phyloP scores from a whole-genome alignment of 1,284 basidiomycete species.

The Tilletia caries region DNA sequence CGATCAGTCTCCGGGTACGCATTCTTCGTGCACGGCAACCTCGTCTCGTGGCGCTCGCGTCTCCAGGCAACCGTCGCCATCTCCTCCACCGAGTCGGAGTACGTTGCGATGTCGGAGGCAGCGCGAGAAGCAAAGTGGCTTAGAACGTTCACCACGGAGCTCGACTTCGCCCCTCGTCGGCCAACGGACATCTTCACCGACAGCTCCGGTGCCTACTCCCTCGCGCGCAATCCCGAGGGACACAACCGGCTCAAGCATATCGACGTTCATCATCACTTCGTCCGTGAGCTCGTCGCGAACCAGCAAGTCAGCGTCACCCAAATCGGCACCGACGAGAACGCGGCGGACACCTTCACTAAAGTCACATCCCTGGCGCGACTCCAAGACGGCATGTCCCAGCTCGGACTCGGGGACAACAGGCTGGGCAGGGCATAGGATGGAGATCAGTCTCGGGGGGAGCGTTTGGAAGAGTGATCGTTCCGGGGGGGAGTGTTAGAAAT shows the following conservation, averaged over 20 bases:
- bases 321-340: background rate
- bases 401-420: background rate
- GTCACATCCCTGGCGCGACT: background rate
- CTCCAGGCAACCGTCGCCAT: constrained; percentile 15
- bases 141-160: background rate
- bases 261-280: background rate
- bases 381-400: background rate
- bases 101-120: constrained; percentile 16
- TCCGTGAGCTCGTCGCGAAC: constrained; percentile 8
- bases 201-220: background rate
- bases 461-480: too few relatives aligned
- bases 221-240: too few relatives aligned
- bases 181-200: constrained; percentile 13
- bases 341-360: constrained; percentile 17
- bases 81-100: constrained; percentile 21
- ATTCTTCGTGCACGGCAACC: background rate
- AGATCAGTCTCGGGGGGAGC: too few relatives aligned
- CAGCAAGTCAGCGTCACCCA: constrained; percentile 1
- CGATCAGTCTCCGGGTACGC: constrained; percentile 18
- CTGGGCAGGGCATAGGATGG: too few relatives aligned
- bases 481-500: too few relatives aligned
- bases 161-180: background rate
- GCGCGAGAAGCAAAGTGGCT: constrained; percentile 12
- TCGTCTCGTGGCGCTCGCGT: too few relatives aligned
- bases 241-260: constrained; percentile 10